Evolutionary conservation across 768 basidiomycete species (phyloP).

Genomic region (Scleroderma bovista): DNA sequence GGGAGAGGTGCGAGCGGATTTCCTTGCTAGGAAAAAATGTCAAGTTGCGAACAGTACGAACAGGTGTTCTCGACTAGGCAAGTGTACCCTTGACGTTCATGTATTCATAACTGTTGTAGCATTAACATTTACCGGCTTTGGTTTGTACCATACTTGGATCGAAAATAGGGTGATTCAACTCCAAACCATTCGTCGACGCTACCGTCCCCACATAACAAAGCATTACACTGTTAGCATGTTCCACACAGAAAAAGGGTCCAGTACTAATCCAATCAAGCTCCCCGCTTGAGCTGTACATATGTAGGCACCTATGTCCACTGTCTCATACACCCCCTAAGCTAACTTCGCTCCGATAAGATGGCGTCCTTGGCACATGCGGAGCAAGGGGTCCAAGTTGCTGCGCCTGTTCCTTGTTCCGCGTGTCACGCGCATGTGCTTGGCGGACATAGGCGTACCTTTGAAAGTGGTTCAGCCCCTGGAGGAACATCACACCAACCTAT

Average conservation of each 20-base stretch:
- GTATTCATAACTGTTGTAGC: no score
- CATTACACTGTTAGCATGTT: no score
- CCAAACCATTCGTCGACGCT: no score
- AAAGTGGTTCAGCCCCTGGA: constrained; percentile 81
- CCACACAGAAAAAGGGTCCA: neutral
- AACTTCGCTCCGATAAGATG: constrained; percentile 43
- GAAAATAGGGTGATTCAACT: no score
- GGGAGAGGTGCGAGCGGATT: constrained; percentile 10
- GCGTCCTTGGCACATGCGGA: constrained; percentile 30
- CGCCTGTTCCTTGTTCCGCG: constrained; percentile 27
- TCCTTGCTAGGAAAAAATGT: neutral
- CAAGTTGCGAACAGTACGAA: constrained; percentile 6
- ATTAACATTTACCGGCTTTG: no score
- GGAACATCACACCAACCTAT: constrained; percentile 74
- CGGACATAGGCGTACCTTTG: constrained; percentile 85
- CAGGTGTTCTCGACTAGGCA: no score
- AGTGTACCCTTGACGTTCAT: no score
- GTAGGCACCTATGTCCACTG: neutral
- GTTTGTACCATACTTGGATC: no score
- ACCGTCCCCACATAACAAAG: no score
- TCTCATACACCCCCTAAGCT: constrained; percentile 34
- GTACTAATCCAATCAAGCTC: neutral
- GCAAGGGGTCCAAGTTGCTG: constrained; percentile 32
- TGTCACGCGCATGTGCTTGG: constrained; percentile 67
- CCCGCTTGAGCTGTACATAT: neutral